Evolutionary conservation across 2,329 filamentous ascomycete species (phyloP), one percentile per base, ranked within the genome.

Genomic region (Uncinocarpus reesii): DNA sequence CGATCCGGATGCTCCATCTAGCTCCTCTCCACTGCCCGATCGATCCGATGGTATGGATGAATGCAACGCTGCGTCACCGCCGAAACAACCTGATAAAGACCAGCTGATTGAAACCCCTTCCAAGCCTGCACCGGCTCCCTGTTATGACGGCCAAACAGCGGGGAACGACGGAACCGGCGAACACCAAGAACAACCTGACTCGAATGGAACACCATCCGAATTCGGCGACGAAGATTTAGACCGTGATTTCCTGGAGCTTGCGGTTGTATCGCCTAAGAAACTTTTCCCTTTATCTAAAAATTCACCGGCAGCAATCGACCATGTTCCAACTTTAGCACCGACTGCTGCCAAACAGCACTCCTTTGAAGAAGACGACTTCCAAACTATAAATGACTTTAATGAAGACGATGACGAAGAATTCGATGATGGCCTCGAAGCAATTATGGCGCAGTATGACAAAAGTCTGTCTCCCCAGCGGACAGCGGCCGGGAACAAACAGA

Each of bases 391-490:
- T 44, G 81, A 83, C 37, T 83, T 84, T 64, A 81, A 75, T 38
- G 81, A 85, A n/a, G n/a, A n/a, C 53, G 81, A 84, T 49, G 80
- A 82, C 52, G 78, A 82, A 40, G 66, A 76, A 5, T 74, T 79
- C 55, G 72, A 68, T 3, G 78, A 76, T 50, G 76, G 79, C 57
- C 61, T 82, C 43, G 74, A 80, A 53, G 71, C 77, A 46, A 67
- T 80, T 32, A 70, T 76, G 36, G 77, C 76, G 15, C 62, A 76
- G 43, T 78, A 75, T 57, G 76, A 79, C 52, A 47, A 52, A 35
- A 23, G 43, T 47, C 10, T 49, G 32, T 47, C 51, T 58, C 35
- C 28, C 40, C 21, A 48, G 36, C 21, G 55, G 36, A 40, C 26
- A 29, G 29, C 15, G 8, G 24, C 23, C 15, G 13, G 28, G 13